Evolutionary conservation across 495 filamentous ascomycete species (phyloP), one percentile per base, ranked within the genome.

Genomic region (Poronia punctata): DNA sequence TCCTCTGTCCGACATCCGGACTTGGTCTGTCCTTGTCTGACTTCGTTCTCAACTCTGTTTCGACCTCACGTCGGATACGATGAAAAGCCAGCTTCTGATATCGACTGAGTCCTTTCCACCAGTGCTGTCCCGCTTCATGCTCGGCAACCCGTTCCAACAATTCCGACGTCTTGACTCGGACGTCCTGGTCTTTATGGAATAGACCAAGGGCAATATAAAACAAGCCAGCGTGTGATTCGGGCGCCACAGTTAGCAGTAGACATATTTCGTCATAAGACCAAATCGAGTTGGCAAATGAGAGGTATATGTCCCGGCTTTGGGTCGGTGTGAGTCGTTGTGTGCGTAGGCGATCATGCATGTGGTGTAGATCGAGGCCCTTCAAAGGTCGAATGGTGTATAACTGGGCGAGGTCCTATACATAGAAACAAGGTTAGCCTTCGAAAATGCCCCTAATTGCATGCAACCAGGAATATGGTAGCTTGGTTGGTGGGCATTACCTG

Each of bases 181-280:
- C 88, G 40, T 83, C 84, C 22, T 68, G 70, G 40, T 86, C 74
- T 25, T 86, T 86, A 67, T 99, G 92, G 57, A 96, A 95, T n/a
- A 99, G 71, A 3, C 92, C 92, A 42, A 97, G 76, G 26, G 81
- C 82, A 22, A 99, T 61, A 49, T 95, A 95, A 63, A 97, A 97
- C 15, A 99, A 71, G 1, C 92, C 92, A 1, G 83, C 84, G 47
- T 90, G 84, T 30, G 77, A 84, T 66, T 94, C 88, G 6, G 88
- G 88, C 3, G 88, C 80, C 18, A 89, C 83, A 11, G 77, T 82
- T 17, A 96, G 70, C n/a, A 95, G 70, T 50, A 95, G 82, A 54
- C 84, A 88, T 40, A 95, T 87, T 39, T 88, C 86, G 47, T 86
- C 84, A 60, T 95, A 94, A 29, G 81, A 81, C 49, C 79, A 75